These are phyloP conservation scores for Astrocystis sublimbata DNA, from an alignment of 495 filamentous ascomycete species.

Conservation along the genomic window DNA sequence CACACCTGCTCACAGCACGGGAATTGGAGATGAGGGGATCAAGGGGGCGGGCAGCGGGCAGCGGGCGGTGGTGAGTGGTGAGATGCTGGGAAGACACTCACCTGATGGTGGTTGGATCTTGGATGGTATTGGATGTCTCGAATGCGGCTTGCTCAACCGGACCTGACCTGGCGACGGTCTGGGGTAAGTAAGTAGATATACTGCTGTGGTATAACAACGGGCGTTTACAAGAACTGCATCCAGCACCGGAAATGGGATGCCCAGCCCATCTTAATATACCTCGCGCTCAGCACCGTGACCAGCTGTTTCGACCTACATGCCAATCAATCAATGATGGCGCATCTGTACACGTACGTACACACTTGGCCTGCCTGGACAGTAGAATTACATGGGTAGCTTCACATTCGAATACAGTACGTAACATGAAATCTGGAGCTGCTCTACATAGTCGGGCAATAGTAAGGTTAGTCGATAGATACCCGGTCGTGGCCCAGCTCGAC, in stretches of 20 bases:
- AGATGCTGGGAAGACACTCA: slow-evolving; percentile 12
- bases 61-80: no score
- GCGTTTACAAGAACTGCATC: not conserved
- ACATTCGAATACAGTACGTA: not conserved
- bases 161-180: no score
- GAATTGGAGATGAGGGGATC: no score
- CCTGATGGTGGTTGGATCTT: slow-evolving; percentile 12
- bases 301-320: no score
- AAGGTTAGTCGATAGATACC: slow-evolving; percentile 1
- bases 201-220: not conserved
- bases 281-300: no score
- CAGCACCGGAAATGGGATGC: not conserved
- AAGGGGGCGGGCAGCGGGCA: slow-evolving; percentile 2
- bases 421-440: not conserved
- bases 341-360: no score
- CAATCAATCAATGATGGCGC: no score
- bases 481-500: no score
- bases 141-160: no score
- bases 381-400: slow-evolving; percentile 1
- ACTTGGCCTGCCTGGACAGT: not conserved
- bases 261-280: slow-evolving; percentile 12
- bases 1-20: no score
- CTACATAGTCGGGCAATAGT: not conserved
- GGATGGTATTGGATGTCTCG: not conserved
- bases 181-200: not conserved